Evolutionary conservation across 768 basidiomycete species (phyloP), one percentile per base, ranked within the genome.

Genomic region (Nevesoporus exiguus): DNA sequence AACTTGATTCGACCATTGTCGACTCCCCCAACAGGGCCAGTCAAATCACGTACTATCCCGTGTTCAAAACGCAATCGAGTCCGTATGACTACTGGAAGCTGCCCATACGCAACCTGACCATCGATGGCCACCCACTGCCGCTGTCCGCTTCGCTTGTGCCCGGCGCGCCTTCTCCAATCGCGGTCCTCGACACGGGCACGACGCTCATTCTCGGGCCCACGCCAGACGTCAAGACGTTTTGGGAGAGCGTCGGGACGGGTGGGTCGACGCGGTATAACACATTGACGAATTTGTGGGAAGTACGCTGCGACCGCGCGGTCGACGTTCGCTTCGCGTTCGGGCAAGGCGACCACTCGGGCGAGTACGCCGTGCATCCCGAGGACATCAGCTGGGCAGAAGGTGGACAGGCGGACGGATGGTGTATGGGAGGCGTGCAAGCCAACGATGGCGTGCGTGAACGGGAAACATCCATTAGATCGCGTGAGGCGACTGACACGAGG

Each of bases 151-250:
- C 83, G 15, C 74, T 75, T 51, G 70, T 82, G 25, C 64, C 59
- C 5, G 74, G 74, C 19, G 71, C 78, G 22, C 45, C 66, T 13
- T 59, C 70, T 2, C 75, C 77, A 0, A 77, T 86, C 46, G 83
- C 79, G 4, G 78, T 88, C 24, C 74, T 86, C 25, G 86, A 87
- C 61, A 83, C 83, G 24, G 84, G 84, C 4, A 82, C 81, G 24
- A 82, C 80, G 5, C 73, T 82, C 49, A 73, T 83, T 24, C 72
- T 83, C 6, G 82, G 80, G 5, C 83, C 83, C 7, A 66, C 75
- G 1, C 56, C 52, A 17, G 84, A 85, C 52, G 80, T 84, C 39
- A 69, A 72, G 5, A 73, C 77, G 7, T 77, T 88, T 59, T 86
- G 76, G 77, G 52, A 71, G 14, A 71, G 74, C 7, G 55, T 80